Evolutionary conservation across 2,329 filamentous ascomycete genomes (phyloP).

Genomic region (Ophiostoma fasciatum): DNA sequence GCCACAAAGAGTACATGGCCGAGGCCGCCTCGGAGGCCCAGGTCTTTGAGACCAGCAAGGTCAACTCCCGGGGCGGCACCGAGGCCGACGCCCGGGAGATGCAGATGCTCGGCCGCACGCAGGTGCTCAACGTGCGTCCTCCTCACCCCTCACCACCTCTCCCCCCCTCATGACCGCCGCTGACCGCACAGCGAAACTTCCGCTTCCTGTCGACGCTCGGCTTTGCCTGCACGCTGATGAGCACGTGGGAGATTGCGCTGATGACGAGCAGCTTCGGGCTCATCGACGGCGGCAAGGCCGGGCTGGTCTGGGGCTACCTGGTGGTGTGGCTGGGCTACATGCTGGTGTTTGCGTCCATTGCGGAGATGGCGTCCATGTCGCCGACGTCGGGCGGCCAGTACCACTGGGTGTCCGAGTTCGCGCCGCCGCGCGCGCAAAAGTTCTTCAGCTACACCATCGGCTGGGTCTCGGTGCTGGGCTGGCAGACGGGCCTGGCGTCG

Average conservation of each 20-base stretch:
- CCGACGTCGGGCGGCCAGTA: constrained; percentile 42
- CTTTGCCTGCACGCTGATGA: constrained; percentile 36
- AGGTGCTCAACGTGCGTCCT: constrained; percentile 12
- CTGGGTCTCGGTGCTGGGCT: constrained; percentile 35
- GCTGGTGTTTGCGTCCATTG: constrained; percentile 25
- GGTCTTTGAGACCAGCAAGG: constrained; percentile 11
- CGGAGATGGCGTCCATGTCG: constrained; percentile 30
- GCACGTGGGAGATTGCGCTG: constrained; percentile 37
- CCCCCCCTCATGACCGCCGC: no score
- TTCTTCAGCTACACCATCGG: constrained; percentile 39
- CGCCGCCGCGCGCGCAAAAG: constrained; percentile 30
- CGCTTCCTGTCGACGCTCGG: constrained; percentile 34
- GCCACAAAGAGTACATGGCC: constrained; percentile 9
- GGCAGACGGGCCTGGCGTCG: constrained; percentile 25
- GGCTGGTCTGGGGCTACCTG: constrained; percentile 36
- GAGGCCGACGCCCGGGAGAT: constrained; percentile 20
- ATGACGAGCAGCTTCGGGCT: constrained; percentile 24
- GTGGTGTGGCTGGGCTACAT: constrained; percentile 31
- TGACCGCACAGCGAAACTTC: constrained; percentile 34
- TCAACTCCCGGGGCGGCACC: constrained; percentile 14
- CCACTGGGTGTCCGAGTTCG: constrained; percentile 43
- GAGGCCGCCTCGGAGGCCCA: constrained; percentile 7
- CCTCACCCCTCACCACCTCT: neutral
- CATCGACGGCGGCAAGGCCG: constrained; percentile 36
- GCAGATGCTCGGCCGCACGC: constrained; percentile 13